phyloP scores from a whole-genome alignment of 2,329 filamentous ascomycete genomes.

The Phialophora chinensis region DNA sequence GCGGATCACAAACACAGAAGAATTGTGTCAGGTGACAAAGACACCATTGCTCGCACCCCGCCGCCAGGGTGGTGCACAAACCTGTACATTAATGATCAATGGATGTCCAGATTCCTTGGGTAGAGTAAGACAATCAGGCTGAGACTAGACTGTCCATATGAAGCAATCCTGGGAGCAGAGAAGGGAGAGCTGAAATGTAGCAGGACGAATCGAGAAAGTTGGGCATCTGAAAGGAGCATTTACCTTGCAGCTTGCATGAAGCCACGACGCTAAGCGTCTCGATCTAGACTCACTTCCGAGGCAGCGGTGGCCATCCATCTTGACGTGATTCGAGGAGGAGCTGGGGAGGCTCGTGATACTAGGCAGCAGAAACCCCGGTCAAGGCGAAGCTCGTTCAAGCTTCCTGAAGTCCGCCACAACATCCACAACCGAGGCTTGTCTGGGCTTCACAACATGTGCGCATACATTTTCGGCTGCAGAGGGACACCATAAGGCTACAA shows the following conservation, averaged over 20 bases:
- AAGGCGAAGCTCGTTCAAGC: background rate
- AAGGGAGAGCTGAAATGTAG: background rate
- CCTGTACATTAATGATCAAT: background rate
- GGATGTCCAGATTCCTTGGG: background rate
- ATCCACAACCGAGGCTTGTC: background rate
- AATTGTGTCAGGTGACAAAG: background rate
- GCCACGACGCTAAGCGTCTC: background rate
- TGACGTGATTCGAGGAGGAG: too few relatives aligned
- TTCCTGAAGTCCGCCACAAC: background rate
- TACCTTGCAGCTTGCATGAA: background rate
- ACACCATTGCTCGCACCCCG: background rate
- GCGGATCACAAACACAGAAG: background rate
- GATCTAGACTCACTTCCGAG: too few relatives aligned
- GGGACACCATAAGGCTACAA: background rate
- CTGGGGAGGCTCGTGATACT: too few relatives aligned
- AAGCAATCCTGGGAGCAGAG: background rate
- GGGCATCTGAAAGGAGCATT: background rate
- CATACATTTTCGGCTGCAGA: background rate
- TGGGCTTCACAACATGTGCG: background rate
- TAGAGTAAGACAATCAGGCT: background rate
- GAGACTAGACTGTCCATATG: background rate
- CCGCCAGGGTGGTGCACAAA: background rate
- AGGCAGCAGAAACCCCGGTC: too few relatives aligned
- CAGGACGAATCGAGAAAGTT: background rate
- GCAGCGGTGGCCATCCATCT: too few relatives aligned